Evolutionary conservation across 2,329 filamentous ascomycete species (phyloP).

Genomic region (Bipolaris sorokiniana): DNA sequence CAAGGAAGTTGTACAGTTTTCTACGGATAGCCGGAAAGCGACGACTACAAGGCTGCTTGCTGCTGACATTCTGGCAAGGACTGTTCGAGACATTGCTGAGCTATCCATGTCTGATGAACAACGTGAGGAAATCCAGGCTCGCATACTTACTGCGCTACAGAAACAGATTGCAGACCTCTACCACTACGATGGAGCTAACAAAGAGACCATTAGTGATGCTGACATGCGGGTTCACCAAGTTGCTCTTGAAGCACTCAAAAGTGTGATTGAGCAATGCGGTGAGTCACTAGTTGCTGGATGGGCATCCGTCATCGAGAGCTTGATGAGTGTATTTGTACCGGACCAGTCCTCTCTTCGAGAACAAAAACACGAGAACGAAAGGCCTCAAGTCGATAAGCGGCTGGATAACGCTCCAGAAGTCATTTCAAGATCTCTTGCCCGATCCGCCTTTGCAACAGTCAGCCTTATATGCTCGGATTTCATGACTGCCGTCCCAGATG

Average conservation of each 20-base stretch:
- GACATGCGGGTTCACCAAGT: constrained; percentile 82
- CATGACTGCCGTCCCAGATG: constrained; percentile 70
- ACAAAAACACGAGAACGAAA: neutral
- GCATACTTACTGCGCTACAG: constrained; percentile 70
- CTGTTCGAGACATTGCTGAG: constrained; percentile 55
- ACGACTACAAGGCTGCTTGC: constrained; percentile 56
- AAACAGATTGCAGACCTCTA: constrained; percentile 67
- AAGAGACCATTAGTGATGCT: constrained; percentile 65
- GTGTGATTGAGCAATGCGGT: constrained; percentile 84
- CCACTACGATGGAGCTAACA: constrained; percentile 53
- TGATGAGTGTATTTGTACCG: constrained; percentile 74
- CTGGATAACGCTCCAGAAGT: constrained; percentile 34
- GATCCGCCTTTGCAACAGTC: constrained; percentile 85
- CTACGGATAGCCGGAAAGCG: constrained; percentile 48
- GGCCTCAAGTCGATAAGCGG: neutral
- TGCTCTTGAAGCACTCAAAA: constrained; percentile 79
- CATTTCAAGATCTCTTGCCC: constrained; percentile 74
- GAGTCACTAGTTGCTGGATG: constrained; percentile 84
- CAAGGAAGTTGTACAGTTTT: constrained; percentile 59
- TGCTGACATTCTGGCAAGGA: constrained; percentile 57
- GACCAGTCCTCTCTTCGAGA: neutral
- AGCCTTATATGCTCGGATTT: constrained; percentile 97
- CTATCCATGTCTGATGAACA: constrained; percentile 58
- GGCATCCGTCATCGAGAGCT: constrained; percentile 83
- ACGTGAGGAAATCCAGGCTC: constrained; percentile 67